Evolutionary conservation across 129 eudicot species (phyloP), one percentile per base, ranked within the genome.

Genomic region (Logfia minima): DNA sequence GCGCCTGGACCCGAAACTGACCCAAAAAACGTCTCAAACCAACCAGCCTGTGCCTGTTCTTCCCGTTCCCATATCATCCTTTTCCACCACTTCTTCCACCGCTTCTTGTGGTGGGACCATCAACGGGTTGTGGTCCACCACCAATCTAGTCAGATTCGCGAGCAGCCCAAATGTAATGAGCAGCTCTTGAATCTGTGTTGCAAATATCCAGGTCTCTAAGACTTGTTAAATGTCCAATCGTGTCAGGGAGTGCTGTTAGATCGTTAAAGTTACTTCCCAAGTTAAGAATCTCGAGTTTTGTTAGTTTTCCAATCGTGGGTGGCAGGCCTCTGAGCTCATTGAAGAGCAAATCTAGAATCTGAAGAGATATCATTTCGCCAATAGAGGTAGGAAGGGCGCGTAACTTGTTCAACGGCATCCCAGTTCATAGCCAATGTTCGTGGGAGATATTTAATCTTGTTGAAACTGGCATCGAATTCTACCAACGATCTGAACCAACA

Each of bases 271-370:
- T 94, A 41, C 96, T 84, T 26, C 96, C 82, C 21, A 94, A 74
- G 75, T 94, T 86, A 9, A 94, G 82, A 32, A 81, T 56, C 85
- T 91, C 88, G 9, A 94, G 97, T 37, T 85, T 86, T 35, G 86
- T 86, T 80, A 94, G 74, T 69, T 80, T 91, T 59, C 96, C 97
- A 26, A 91, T 83, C 24, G 89, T 41, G 41, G 56, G 72, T 68
- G 99, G 99, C 24, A 94, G 93, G 55, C 96, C 96, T 76, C 23
- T 87, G 21, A 94, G 98, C 84, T 89, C 92, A 55, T 94, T 94
- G 84, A 91, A 94, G 84, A 89, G 98, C 65, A 81, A 83, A 68
- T 91, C 97, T 45, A 94, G 81, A 75, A 82, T 71, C 43, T 75
- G 86, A 68, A 94, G 82, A 35, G 96, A 89, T 60, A 28, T 71